These are phyloP conservation scores for Backusella liffmaniae DNA, from an alignment of 192 early-diverging fungal genomes.

Conservation along the genomic window DNA sequence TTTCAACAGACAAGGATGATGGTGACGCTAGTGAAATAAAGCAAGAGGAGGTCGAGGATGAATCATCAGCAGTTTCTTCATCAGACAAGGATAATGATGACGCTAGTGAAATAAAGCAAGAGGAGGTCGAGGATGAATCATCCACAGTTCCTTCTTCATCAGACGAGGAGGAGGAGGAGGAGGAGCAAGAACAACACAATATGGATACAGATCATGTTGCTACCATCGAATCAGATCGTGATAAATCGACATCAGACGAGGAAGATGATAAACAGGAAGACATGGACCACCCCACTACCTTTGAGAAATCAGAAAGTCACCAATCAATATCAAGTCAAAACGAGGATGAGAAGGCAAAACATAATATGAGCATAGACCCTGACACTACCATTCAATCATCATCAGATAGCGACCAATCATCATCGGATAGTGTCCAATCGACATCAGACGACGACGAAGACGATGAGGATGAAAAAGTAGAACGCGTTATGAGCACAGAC, in stretches of 20 bases:
- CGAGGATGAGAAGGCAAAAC: neutral
- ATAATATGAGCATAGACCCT: neutral
- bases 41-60: too few relatives aligned
- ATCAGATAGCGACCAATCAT: neutral
- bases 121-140: neutral
- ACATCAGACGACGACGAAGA: neutral
- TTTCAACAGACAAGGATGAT: too few relatives aligned
- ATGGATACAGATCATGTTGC: too few relatives aligned
- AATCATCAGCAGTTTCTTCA: too few relatives aligned
- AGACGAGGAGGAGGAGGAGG: neutral
- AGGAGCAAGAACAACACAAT: too few relatives aligned
- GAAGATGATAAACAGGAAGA: neutral
- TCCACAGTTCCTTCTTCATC: neutral
- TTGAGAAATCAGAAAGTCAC: neutral
- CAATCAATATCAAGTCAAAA: neutral
- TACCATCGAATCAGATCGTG: neutral
- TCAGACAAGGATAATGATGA: too few relatives aligned
- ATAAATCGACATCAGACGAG: neutral
- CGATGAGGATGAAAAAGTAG: neutral
- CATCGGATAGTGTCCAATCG: neutral
- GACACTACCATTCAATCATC: neutral
- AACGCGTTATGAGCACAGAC: too few relatives aligned
- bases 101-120: too few relatives aligned
- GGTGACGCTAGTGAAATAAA: too few relatives aligned
- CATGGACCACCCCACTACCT: neutral